phyloP scores from a whole-genome alignment of 257 asterid species.

The Jasminum sambac region DNA sequence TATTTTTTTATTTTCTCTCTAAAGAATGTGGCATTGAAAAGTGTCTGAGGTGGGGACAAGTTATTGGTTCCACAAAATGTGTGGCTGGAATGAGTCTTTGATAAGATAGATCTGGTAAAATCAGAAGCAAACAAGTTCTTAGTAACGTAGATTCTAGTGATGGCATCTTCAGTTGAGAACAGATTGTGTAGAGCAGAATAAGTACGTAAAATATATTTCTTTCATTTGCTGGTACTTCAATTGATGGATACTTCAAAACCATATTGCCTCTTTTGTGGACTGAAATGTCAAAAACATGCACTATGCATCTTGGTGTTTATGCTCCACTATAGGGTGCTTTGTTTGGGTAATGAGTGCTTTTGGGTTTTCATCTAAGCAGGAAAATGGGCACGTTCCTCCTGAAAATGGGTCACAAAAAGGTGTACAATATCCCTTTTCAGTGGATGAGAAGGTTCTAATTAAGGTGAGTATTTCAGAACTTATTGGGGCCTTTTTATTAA shows the following conservation, averaged over 20 bases:
- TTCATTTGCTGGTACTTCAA: background rate
- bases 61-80: no score
- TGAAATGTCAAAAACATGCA: background rate
- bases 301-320: background rate
- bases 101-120: no score
- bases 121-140: no score
- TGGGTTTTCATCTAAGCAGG: constrained; percentile 47
- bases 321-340: constrained; percentile 6
- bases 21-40: no score
- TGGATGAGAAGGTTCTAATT: constrained; percentile 82
- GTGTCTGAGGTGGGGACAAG: no score
- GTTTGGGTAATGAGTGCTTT: constrained; percentile 21
- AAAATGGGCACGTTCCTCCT: constrained; percentile 62
- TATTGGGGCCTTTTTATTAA: constrained; percentile 5
- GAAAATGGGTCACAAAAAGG: constrained; percentile 73
- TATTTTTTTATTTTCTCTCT: no score
- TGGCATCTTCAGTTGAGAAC: background rate
- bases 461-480: constrained; percentile 50
- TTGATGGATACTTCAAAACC: background rate
- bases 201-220: background rate
- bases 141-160: background rate
- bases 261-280: background rate
- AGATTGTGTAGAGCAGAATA: background rate
- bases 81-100: no score
- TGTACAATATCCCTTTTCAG: constrained; percentile 87